Evolutionary conservation across 116 monocot genomes (phyloP), one percentile per base, ranked within the genome.

Genomic region (Dioscorea cayenensis): DNA sequence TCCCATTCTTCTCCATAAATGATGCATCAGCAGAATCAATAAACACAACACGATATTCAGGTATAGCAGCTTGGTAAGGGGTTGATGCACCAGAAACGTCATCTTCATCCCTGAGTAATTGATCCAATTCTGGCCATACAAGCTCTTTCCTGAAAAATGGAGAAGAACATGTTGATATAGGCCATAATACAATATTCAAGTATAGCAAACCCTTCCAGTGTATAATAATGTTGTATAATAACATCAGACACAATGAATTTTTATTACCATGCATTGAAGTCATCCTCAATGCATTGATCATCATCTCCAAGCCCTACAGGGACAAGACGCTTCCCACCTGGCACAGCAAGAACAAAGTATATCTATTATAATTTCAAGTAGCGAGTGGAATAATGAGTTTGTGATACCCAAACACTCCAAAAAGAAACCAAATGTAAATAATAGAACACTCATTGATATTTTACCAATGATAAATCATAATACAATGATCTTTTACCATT

Each of bases 241-340:
- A 43, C 12, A 43, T 43, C 43, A 43, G 43, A 43, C 12, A 43
- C 5, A 43, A 43, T 43, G 8, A 65, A 14, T 21, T 21, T 14
- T 28, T 49, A 60, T 66, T 83, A 95, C 95, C 95, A 95, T 73
- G 92, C 92, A 63, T 81, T 82, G 71, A 90, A 95, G 67, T 95
- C 95, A 78, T 95, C 95, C 63, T 95, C 95, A 76, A 95, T 92
- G 68, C 87, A 95, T 66, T 92, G 95, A 83, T 95, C 95, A 92
- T 95, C 95, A 81, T 95, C 95, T 32, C 95, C 95, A 78, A 95
- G 85, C 49, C 95, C 95, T 60, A 87, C 75, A 19, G 77, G 85
- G 20, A 84, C 75, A 75, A 95, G 80, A 7, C 84, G 76, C 50
- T 95, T 92, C 51, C 83, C 92, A 63, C 95, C 95, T 95, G 70